Base-by-base conservation (phyloP, 441 rosid genomes). In the Mallotus japonicus region DNA sequence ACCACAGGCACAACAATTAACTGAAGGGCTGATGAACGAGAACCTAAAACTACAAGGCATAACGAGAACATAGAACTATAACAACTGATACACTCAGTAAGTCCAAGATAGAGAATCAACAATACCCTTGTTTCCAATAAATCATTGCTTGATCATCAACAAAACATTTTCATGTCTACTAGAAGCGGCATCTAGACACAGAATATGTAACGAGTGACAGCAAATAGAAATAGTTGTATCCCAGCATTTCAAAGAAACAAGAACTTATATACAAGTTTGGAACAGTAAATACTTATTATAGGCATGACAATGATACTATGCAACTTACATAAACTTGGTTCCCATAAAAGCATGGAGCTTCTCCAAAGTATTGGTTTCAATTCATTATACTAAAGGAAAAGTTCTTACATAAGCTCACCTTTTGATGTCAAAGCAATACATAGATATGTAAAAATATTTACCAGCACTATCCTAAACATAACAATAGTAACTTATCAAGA, bases 311-410 rank as follows among this genome's bases (percentile, higher is more conserved):
- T 44, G 11, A 8, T 20, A 65, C 8, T 10, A 57, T 34, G 62
- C 76, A 77, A 65, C 87, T 80, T 83, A 91, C 99, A 91, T 91
- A 83, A 95, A 95, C 78, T 91, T 95, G 75, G 99, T 90, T 54
- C 92, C 83, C 97, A 95, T 78, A 53, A 81, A 74, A 54, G 90
- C 82, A 84, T 93, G 99, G 7, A 95, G 87, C 78, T 83, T 85
- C 90, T 95, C 95, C 79, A 95, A 78, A 19, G 97, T 83, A 62
- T 0, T 2, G 51, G n/a, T 65, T 65, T 40, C 17, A 37, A 11
- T 60, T 24, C 19, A 16, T 22, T 53, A 9, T 47, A 57, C 20
- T 56, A 20, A 68, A 6, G 22, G 46, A 50, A 19, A 4, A 62
- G 32, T 34, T 13, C 58, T 14, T 44, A 77, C 16, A 59, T 15